Base-by-base conservation (phyloP, 805 yeast genomes). In the Teunomyces panamensis region DNA sequence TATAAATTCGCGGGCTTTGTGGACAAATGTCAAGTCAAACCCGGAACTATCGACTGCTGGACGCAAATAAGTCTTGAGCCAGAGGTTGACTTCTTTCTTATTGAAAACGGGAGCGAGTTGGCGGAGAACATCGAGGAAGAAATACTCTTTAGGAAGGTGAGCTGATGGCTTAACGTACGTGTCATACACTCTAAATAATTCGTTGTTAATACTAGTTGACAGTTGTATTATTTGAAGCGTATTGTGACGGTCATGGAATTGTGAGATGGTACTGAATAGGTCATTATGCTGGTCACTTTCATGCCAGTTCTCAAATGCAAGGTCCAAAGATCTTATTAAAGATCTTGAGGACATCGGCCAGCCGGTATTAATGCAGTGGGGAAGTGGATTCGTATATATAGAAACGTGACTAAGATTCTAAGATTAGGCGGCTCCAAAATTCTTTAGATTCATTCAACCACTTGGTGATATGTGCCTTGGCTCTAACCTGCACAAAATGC, bases 31-130 rank as follows among this genome's bases (percentile, higher is more conserved):
- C n/a, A 70, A 54, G 46, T 69, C 73, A 45, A 64, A 67, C 2
- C 87, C 84, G 0, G 85, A 83, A 30, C 85, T 79, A 54, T 83
- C 84, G 3, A 82, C 65, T 0, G 85, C 82, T 0, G 80, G 78
- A 9, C 66, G 65, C 9, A 74, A 56, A 49, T 80, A 75, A 30
- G 75, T 67, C 27, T 67, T 63, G 42, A 79, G 67, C 87, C 88
- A 84, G 34, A 68, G 59, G 17, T 58, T 52, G 8, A 78, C 58
- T 33, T 68, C 72, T 9, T 57, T 56, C 26, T 56, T 57, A 5
- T 54, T 50, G 4, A 73, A 59, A 14, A 62, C 65, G 1, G 71
- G 68, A 45, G 64, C 58, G 10, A 75, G 51, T 28, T 58, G 58
- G 1, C 53, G 57, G n/a, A 77, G 62, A 1, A 73, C 57, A 41